phyloP scores from a whole-genome alignment of 129 eudicot species.

The Artemisia tridentata region DNA sequence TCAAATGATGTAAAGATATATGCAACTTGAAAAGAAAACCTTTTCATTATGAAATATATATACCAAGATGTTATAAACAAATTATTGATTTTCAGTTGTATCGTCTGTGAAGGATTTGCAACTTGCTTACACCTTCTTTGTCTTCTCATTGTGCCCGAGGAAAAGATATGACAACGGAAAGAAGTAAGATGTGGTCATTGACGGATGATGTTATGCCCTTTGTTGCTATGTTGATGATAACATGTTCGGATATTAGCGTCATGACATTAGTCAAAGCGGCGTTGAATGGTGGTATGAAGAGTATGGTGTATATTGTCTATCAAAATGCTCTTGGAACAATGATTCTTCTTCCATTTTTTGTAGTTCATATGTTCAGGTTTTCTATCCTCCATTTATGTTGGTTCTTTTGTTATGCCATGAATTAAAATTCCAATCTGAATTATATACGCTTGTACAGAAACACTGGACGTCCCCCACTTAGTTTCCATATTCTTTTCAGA shows the following conservation, averaged over 20 bases:
- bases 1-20: too few relatives aligned
- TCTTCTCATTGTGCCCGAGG: not conserved
- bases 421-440: not conserved
- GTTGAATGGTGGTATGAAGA: slow-evolving; percentile 29
- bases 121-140: not conserved
- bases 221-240: slow-evolving; percentile 21
- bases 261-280: slow-evolving; percentile 37
- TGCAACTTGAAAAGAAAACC: too few relatives aligned
- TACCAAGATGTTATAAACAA: too few relatives aligned
- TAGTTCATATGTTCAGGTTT: slow-evolving; percentile 36
- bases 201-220: slow-evolving; percentile 19
- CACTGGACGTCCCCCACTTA: slow-evolving; percentile 24
- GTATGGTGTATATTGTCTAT: slow-evolving; percentile 42
- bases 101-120: not conserved
- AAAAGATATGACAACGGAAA: not conserved
- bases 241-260: slow-evolving; percentile 20
- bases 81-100: too few relatives aligned
- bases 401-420: not conserved
- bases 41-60: too few relatives aligned
- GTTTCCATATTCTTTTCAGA: slow-evolving; percentile 27
- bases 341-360: slow-evolving; percentile 42
- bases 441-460: slow-evolving; percentile 12
- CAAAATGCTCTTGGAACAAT: slow-evolving; percentile 36
- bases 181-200: slow-evolving; percentile 7
- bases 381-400: not conserved